Conservation (phyloP, 495 filamentous ascomycete species). For the Margaritispora aquatica region DNA sequence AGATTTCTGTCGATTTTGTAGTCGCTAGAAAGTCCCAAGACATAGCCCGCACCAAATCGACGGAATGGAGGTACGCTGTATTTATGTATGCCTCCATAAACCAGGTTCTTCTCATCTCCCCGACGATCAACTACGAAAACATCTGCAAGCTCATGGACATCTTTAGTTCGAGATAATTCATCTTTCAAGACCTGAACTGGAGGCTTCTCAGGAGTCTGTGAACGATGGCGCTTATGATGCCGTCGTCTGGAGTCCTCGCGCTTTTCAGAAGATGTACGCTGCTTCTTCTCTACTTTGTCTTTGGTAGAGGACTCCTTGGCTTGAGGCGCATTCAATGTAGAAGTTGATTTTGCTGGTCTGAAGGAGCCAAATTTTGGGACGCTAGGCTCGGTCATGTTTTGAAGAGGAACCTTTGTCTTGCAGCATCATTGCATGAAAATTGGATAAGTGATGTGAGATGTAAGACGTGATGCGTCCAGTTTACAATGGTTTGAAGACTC, state of each 20-base stretch:
- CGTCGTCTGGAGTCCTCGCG: neutral
- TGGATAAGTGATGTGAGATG: too few relatives aligned
- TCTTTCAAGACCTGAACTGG: neutral
- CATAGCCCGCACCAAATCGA: slow-evolving; percentile 49
- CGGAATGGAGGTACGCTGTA: slow-evolving; percentile 55
- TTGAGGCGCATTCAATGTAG: neutral
- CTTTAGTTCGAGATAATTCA: neutral
- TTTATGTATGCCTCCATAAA: slow-evolving; percentile 54
- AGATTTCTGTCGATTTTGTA: slow-evolving; percentile 48
- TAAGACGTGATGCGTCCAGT: too few relatives aligned
- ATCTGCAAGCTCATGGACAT: slow-evolving; percentile 2
- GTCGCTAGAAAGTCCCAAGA: slow-evolving; percentile 46
- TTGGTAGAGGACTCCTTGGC: neutral
- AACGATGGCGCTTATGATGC: slow-evolving; percentile 6
- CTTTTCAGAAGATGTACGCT: slow-evolving; percentile 11
- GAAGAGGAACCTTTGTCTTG: neutral
- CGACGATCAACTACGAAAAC: slow-evolving; percentile 45
- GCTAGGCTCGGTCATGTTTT: slow-evolving; percentile 4
- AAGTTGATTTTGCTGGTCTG: slow-evolving; percentile 41
- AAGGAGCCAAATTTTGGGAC: slow-evolving; percentile 67
- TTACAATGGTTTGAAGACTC: too few relatives aligned
- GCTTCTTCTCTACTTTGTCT: neutral
- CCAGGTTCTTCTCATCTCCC: slow-evolving; percentile 55
- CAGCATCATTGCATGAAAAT: neutral
- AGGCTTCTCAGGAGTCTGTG: slow-evolving; percentile 19